Evolutionary conservation across 2,329 filamentous ascomycete species (phyloP).

Genomic region (Colletotrichum destructivum): DNA sequence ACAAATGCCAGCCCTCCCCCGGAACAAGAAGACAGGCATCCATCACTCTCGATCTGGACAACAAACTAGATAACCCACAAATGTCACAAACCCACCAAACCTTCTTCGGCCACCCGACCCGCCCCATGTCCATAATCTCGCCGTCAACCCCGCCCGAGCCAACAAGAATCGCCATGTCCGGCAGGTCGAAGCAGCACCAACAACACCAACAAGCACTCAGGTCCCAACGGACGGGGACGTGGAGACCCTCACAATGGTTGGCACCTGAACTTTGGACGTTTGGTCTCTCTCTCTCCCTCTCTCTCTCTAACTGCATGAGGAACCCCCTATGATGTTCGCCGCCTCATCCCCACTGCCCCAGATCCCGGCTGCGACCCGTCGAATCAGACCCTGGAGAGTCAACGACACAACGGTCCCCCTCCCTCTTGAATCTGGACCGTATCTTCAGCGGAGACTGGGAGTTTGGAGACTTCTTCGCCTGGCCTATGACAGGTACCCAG

Average conservation of each 20-base stretch:
- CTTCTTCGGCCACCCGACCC: background rate
- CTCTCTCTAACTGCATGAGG: background rate
- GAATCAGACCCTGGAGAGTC: slow-evolving; percentile 4
- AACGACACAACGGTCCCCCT: background rate
- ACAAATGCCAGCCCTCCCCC: no score
- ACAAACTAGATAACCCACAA: no score
- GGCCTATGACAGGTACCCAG: background rate
- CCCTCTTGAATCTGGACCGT: background rate
- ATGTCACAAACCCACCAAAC: background rate
- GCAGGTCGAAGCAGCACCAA: slow-evolving; percentile 8
- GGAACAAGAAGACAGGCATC: no score
- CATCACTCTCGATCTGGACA: background rate
- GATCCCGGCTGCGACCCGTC: slow-evolving; percentile 11
- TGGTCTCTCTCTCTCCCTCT: background rate
- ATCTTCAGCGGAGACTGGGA: background rate
- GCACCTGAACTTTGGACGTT: background rate
- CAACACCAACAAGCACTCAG: background rate
- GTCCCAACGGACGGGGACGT: background rate
- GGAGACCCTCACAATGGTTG: background rate
- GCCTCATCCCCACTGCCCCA: background rate
- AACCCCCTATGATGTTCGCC: background rate
- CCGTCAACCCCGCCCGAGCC: background rate
- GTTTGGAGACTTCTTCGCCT: background rate
- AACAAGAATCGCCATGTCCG: slow-evolving; percentile 8
- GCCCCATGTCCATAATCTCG: background rate